Base-by-base conservation (phyloP, 306 rosid species). In the Prinsepia uniflora region DNA sequence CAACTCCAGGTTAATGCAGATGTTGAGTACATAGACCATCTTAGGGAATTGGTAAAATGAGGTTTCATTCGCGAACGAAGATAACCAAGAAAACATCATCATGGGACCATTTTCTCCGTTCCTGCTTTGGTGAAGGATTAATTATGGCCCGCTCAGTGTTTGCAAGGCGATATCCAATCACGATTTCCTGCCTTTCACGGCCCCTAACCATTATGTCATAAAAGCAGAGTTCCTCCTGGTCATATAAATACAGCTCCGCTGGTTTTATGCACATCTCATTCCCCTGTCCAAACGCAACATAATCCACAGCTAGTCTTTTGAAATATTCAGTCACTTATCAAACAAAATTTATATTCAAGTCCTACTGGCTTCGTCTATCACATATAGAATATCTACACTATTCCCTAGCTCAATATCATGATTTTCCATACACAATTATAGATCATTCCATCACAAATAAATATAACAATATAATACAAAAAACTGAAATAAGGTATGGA, bases 241-340 rank as follows among this genome's bases (percentile, higher is more conserved):
- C 97, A 43, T 85, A 89, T 69, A 94, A 78, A 81, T 94, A 94
- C 82, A 94, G 89, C 30, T 94, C 98, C 8, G 97, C 96, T 30
- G 97, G 90, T 81, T 86, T 90, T 53, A 90, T 94, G 75, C 94
- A 88, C 94, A 89, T 86, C 82, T 94, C 98, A 48, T 78, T 94
- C 56, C 98, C 97, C 98, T 94, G 92, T 72, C 34, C 64, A 43
- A 14, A 40, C 52, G 53, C 43, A 67, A 59, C 54, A 67, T 13
- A 54, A 54, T 18, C 10, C 8, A 18, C 53, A 43, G 39, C 73
- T 19, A 18, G 14, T 19, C 50, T 0, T 0, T 69, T 69, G 13
- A 19, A 19, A 36, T 52, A 11, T 18, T 68, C 50, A 53, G 40
- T 19, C 13, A 50, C 62, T 52, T 9, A 7, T 39, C 14, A 18